Conservation (phyloP, 2,329 filamentous ascomycete species). For the Hymenoscyphus albidus region DNA sequence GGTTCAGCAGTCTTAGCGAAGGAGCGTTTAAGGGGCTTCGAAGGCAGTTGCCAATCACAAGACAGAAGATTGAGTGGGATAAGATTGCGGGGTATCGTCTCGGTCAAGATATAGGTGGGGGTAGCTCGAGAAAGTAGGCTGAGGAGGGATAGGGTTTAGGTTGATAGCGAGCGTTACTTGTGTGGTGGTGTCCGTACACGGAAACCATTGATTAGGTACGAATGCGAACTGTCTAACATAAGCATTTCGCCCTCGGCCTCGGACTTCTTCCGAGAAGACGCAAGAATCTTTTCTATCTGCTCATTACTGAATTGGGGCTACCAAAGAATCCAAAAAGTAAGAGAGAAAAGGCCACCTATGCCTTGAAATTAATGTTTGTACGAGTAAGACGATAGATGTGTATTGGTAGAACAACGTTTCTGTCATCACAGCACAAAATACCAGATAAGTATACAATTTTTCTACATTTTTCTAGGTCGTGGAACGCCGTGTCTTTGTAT, state of each 20-base stretch:
- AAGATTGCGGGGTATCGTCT: conserved; percentile 91
- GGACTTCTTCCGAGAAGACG: not conserved
- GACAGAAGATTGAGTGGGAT: conserved; percentile 99
- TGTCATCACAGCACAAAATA: not conserved
- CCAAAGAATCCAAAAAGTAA: not conserved
- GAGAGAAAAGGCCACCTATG: not conserved
- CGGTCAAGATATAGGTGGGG: conserved; percentile 73
- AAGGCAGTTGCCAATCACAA: conserved; percentile 89
- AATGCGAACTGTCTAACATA: not conserved
- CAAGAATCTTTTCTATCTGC: not conserved
- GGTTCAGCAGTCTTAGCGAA: conserved; percentile 84
- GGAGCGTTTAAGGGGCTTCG: conserved; percentile 91
- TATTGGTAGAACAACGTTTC: not conserved
- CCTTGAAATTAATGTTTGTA: not conserved
- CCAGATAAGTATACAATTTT: not conserved
- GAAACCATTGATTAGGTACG: not conserved
- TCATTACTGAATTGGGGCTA: no score
- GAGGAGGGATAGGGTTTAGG: not conserved
- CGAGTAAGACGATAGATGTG: not conserved
- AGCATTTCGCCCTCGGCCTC: not conserved
- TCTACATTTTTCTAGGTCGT: not conserved
- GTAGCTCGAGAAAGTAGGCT: conserved; percentile 51
- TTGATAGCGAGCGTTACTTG: not conserved
- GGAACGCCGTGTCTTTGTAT: not conserved
- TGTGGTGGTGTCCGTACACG: not conserved